These are phyloP conservation scores for Amanita subjunquillea DNA, from an alignment of 768 basidiomycete genomes.

Conservation along the genomic window DNA sequence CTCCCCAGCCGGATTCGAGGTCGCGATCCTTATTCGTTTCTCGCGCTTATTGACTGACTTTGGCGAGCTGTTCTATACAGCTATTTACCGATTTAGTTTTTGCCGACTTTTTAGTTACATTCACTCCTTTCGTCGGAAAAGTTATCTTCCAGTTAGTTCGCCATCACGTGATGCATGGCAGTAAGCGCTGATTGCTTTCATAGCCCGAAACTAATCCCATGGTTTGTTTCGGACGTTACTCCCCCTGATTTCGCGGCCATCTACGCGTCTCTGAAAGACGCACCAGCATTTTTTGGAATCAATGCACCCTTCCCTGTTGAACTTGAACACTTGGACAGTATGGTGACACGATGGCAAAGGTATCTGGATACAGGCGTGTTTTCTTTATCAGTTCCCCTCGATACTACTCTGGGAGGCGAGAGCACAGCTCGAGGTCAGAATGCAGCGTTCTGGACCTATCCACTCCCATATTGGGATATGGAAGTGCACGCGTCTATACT, in stretches of 20 bases:
- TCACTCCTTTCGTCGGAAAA: slow-evolving; percentile 71
- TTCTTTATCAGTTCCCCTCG: slow-evolving; percentile 53
- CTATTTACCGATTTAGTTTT: slow-evolving; percentile 90
- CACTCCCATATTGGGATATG: slow-evolving; percentile 74
- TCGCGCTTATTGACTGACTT: neutral
- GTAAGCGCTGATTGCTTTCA: neutral
- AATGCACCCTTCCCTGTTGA: slow-evolving; percentile 12
- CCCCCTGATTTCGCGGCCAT: slow-evolving; percentile 70
- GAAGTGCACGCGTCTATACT: slow-evolving; percentile 37
- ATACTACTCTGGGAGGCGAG: slow-evolving; percentile 43
- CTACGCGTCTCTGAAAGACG: slow-evolving; percentile 45
- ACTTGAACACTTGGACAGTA: slow-evolving; percentile 35
- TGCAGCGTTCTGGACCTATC: slow-evolving; percentile 63
- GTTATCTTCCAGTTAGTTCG: slow-evolving; percentile 82
- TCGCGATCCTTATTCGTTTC: slow-evolving; percentile 16
- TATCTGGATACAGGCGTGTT: slow-evolving; percentile 70
- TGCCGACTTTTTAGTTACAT: slow-evolving; percentile 86
- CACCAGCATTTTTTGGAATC: slow-evolving; percentile 46
- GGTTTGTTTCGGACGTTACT: slow-evolving; percentile 95
- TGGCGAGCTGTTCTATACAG: slow-evolving; percentile 24
- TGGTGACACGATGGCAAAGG: slow-evolving; percentile 63
- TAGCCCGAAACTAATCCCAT: slow-evolving; percentile 88
- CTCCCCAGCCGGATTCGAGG: slow-evolving; percentile 80
- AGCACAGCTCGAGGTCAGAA: slow-evolving; percentile 12
- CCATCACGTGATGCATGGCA: neutral